Base-by-base conservation (phyloP, 306 rosid genomes). In the Quercus agrifolia region DNA sequence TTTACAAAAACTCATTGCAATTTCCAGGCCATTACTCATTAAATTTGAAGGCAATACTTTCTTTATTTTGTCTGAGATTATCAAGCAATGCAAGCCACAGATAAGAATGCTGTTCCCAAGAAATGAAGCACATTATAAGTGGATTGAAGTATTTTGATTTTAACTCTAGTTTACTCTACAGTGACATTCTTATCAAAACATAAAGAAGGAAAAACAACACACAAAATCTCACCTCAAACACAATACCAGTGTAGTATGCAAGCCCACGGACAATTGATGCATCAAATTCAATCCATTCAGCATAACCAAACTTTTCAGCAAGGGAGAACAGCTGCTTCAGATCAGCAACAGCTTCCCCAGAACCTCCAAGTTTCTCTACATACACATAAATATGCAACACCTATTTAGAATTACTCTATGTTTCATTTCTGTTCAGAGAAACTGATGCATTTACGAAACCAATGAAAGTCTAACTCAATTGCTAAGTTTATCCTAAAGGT, bases 181-280 rank as follows among this genome's bases (percentile, higher is more conserved):
- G 8, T 74, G 77, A 63, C n/a, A 56, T 55, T 61, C n/a, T 44
- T 38, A 27, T 69, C 57, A 77, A 54, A 85, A 38, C 62, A 70
- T 56, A 67, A 68, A 68, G 66, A 19, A 69, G 67, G 52, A 67
- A 66, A 57, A 69, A 67, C 21, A 28, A 66, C 21, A 63, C 56
- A 75, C 21, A 73, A 82, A 71, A 61, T 78, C 93, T 86, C 75
- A 95, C 99, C 99, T 92, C 98, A 25, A 95, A 92, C 71, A 95
- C 98, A 79, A 95, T 84, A 69, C 98, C 98, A 17, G 99, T 95
- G 88, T 95, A 95, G 86, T 92, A 95, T 52, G 97, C 98, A 83
- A 95, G 97, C 82, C 99, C 99, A 71, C 99, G 98, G 71, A 92
- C 98, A 89, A 95, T 83, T 72, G 99, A 92, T 4, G 93, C 98